Evolutionary conservation across 305 asterid species (phyloP).

Genomic region (Salvia sclarea): DNA sequence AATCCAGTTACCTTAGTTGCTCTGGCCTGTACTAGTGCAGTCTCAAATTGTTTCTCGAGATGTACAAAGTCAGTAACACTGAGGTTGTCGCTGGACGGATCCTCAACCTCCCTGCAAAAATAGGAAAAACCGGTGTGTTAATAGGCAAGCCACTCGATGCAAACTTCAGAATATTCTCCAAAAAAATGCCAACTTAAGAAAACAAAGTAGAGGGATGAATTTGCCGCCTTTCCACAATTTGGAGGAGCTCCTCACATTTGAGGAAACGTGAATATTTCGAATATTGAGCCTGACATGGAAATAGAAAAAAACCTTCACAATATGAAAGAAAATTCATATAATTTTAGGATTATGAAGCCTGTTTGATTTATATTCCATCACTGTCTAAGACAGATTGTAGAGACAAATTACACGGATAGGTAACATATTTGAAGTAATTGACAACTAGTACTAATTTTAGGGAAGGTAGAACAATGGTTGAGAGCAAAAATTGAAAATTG

Average conservation of each 20-base stretch:
- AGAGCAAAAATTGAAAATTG: no score
- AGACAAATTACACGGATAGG: no score
- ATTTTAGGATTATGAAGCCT: background rate
- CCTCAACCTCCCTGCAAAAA: conserved; percentile 42
- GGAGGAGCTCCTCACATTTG: conserved; percentile 47
- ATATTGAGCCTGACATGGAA: conserved; percentile 36
- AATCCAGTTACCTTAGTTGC: conserved; percentile 37
- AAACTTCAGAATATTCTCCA: background rate
- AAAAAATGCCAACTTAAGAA: background rate
- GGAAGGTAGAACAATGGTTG: no score
- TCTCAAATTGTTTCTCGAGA: conserved; percentile 52
- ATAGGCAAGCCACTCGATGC: background rate
- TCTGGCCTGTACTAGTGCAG: conserved; percentile 49
- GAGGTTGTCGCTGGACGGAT: conserved; percentile 35
- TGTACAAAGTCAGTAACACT: conserved; percentile 44
- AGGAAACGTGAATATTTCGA: conserved; percentile 29
- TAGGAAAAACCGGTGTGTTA: background rate
- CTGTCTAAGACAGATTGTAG: background rate
- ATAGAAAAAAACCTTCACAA: background rate
- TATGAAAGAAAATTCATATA: background rate
- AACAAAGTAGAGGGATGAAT: conserved; percentile 10
- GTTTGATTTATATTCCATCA: background rate
- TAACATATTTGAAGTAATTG: no score
- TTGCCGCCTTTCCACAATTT: conserved; percentile 50
- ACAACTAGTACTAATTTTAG: no score